Base-by-base conservation (phyloP, 495 filamentous ascomycete species). In the Podospora pseudocomata region DNA sequence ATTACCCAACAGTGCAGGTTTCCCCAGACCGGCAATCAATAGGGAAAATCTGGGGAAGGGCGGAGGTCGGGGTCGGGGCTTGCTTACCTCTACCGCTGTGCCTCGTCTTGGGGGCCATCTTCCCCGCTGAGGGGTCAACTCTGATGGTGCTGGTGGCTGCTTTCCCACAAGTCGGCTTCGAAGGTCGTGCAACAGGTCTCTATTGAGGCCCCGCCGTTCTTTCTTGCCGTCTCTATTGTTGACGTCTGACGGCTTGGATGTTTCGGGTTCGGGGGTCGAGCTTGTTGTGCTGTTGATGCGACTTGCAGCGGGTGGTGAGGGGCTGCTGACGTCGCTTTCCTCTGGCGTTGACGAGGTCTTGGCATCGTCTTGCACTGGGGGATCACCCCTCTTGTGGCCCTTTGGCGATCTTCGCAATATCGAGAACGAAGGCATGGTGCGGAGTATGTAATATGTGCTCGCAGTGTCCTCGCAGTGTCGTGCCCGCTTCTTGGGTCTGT, bases 161-260 rank as follows among this genome's bases (percentile, higher is more conserved):
- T 68, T 77, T 68, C 74, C 67, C 62, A 73, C 57, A 65, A 76
- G 32, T 70, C 77, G 67, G 54, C 66, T 73, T 30, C 73, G 71
- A 57, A 78, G 70, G 23, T 71, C 75, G 28, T 79, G 72, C 53
- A 83, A 75, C 67, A 80, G 65, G 19, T 80, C 75, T 65, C 75
- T 72, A 59, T 77, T 79, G 18, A 77, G 76, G 13, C 72, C 71
- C 60, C 74, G 73, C 44, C 74, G 70, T 65, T 75, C 73, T 49
- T 73, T 73, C 66, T 65, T 77, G 63, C 76, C 70, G 23, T 70
- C 65, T 39, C 27, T 49, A 1, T 53, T 68, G 16, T 53, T 30
- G 20, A 3, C 57, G 26, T 49, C n/a, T 6, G 49, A 26, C 6
- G 56, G 56, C n/a, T 20, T 58, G 18, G 19, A 11, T 20, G n/a